Base-by-base conservation (phyloP, 2,329 filamentous ascomycete species). In the Lecanosticta acicola region DNA sequence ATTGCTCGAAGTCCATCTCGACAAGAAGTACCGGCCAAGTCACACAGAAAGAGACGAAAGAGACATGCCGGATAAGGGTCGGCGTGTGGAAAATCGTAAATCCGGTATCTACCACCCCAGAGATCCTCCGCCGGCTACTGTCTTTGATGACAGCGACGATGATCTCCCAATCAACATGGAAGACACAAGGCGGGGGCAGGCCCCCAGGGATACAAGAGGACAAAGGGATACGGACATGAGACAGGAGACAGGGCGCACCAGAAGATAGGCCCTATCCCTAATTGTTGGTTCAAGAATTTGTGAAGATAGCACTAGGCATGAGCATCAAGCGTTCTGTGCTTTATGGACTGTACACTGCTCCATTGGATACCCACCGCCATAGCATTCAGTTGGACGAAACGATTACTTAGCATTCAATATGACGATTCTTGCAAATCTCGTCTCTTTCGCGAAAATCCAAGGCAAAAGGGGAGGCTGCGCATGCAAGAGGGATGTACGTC, bases 1-100 rank as follows among this genome's bases (percentile, higher is more conserved):
- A 29, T 65, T 87, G 2, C 71, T 87, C 13, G 84, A 87, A 61
- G 69, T 80, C 38, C 74, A 84, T 55, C 73, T 93, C 43, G 78
- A 85, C 36, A 72, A 81, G 53, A 80, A 83, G 62, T 85, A 85
- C 48, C 77, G 78, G 58, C 71, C 72, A 2, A 59, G 67, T 13
- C 53, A 36, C 4, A 42, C 58, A 16, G 34, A 43, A 10, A 39
- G 43, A 18, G 61, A 64, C 42, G 60, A 54, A 5, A 51, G 61
- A 39, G 51, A 59, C 14, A 44, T 54, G 10, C 53, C 46, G 10
- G 57, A 62, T 36, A 50, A 49, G 43, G 62, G 60, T 38, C 66
- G 48, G 44, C 61, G 64, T 41, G 64, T 64, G 32, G 59, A 55
- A 45, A 61, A 64, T 34, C 49, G 62, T 9, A 55, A 59, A 54